Evolutionary conservation across 2,329 filamentous ascomycete species (phyloP), one percentile per base, ranked within the genome.

Genomic region (Emydomyces testavorans): DNA sequence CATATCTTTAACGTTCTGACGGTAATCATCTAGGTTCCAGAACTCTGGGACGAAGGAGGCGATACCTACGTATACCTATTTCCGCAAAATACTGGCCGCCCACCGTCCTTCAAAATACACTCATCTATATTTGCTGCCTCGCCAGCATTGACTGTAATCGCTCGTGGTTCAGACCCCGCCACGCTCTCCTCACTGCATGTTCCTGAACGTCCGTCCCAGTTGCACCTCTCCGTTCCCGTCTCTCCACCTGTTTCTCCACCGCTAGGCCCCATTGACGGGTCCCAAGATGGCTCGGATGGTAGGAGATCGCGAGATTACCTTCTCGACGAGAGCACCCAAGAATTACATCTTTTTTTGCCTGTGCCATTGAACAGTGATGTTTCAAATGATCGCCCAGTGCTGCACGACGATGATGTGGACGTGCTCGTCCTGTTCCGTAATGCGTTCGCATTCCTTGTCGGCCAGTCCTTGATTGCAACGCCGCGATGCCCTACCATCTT

Each of bases 61-160:
- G 77, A 81, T 58, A 80, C 77, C 11, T 71, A 73, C 51, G 69
- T 82, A n/a, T 77, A 81, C 56, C 67, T 82, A 11, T 80, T 78
- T 56, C 76, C 78, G 1, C 68, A 73, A 35, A 73, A 66, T 13
- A 74, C 76, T 16, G 71, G 71, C 46, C 73, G 72, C 57, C 70
- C 75, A 4, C 69, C 79, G 6, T 80, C 77, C 2, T 81, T 82
- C 67, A 75, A 73, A 50, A 65, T 82, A 48, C 71, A 80, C 57
- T 79, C 77, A 2, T 68, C 73, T 3, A 65, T 77, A 23, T 77
- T 80, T 54, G 69, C 72, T 23, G 72, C 76, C 24, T 81, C 78
- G 4, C 69, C 69, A 1, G 66, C 70, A 32, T 65, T 81, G 54
- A 78, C 72, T 2, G 71, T 69, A 41, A 64, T 79, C 38, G 75